phyloP scores from a whole-genome alignment of 306 rosid species.

The Abrus pulchellus region DNA sequence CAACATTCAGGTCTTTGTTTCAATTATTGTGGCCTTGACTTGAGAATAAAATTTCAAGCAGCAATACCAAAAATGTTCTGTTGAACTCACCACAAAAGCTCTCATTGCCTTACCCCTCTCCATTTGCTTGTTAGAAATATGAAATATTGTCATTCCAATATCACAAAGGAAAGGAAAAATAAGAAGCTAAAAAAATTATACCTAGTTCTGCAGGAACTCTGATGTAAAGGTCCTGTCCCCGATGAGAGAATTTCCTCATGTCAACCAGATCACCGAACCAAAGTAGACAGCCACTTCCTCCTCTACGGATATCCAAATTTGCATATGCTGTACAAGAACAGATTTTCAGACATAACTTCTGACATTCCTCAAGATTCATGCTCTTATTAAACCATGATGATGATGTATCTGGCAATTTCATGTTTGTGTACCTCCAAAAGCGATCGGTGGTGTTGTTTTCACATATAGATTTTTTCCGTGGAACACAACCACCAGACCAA shows the following conservation, averaged over 20 bases:
- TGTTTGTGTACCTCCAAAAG: neutral
- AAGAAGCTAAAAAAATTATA: neutral
- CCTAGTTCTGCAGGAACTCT: constrained; percentile 11
- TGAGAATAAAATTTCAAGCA: neutral
- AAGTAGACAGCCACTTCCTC: constrained; percentile 45
- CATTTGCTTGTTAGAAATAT: neutral
- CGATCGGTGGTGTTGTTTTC: neutral
- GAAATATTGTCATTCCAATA: neutral
- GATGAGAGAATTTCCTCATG: neutral
- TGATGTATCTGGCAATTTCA: constrained; percentile 41
- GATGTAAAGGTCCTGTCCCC: constrained; percentile 27
- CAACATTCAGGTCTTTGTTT: neutral
- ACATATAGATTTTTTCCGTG: neutral
- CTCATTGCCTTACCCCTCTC: neutral
- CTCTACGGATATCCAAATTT: neutral
- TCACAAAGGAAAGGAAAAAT: neutral
- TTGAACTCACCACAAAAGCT: neutral
- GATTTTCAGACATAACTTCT: constrained; percentile 16
- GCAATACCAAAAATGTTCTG: neutral
- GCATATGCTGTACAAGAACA: constrained; percentile 41
- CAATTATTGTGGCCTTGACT: neutral
- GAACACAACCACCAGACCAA: constrained; percentile 16
- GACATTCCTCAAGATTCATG: constrained; percentile 14
- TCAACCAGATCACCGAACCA: constrained; percentile 47
- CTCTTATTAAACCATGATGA: constrained; percentile 29